Evolutionary conservation across 2,329 filamentous ascomycete species (phyloP), one percentile per base, ranked within the genome.

Genomic region (Botrytis byssoidea): DNA sequence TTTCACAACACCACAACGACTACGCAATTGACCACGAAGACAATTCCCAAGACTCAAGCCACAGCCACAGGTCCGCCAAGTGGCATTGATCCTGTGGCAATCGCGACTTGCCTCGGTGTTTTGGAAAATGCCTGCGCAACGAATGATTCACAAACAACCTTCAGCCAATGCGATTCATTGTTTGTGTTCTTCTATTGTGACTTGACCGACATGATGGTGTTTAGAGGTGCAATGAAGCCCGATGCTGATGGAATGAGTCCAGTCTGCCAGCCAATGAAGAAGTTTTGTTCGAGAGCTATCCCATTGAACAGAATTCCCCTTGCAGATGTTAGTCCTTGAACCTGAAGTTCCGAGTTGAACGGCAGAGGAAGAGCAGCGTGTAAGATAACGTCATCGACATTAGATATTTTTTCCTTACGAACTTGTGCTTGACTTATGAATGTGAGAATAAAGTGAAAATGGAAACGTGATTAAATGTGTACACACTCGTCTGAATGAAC

Each of bases 91-190:
- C 42, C 51, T 4, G 46, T 66, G 10, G 42, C 22, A 12, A 37
- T 72, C 22, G 63, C 48, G 37, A 42, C 35, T 40, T 68, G 63
- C 44, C 70, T 60, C 32, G 35, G 65, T 42, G 70, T 72, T 20
- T n/a, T 68, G 35, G 48, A 59, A 29, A 57, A 60, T 37, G 70
- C 51, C 10, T 72, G 63, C 22, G 29, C 22, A 59, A 59, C 48
- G 32, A 16, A 68, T 29, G 9, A 20, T 29, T 14, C 63, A 20
- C 40, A 29, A 6, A 72, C 40, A 18, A 40, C 63, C 37, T 60
- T 72, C 35, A 63, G 63, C 1, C 22, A 72, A 40, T 72, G 63
- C 25, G 71, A 68, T 67, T 40, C 40, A 42, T 42, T 72, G 22
- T 68, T 44, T 16, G 63, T 46, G 22, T 60, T 57, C 32, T 68